Evolutionary conservation across 345 rosid genomes (phyloP), one percentile per base, ranked within the genome.

Genomic region (Citrus hindsii): DNA sequence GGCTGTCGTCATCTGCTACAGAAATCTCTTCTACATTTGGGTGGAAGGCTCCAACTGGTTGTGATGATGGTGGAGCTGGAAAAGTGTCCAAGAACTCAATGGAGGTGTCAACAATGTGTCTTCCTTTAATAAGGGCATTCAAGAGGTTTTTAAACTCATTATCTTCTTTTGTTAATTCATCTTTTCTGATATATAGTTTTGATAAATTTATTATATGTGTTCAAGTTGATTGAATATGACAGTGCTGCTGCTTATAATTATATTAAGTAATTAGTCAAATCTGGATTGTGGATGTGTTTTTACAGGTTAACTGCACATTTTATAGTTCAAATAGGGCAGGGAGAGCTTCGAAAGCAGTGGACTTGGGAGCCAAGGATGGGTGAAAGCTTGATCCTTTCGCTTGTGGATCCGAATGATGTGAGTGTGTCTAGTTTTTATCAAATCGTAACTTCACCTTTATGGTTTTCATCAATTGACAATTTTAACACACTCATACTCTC

Each of bases 11-110:
- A 38, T 86, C 85, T 73, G 92, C 92, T 48, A 69, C 84, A 55
- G 97, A 96, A 84, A 82, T 96, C 82, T 89, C 93, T 76, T 55
- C 83, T 77, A 78, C 98, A 21, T 91, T 96, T 87, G 98, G 89
- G 73, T 96, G 99, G 99, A 94, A 91, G 83, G 82, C 88, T 80
- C 97, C 98, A 74, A 88, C 94, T 35, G 99, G 99, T 56, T 90
- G 87, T 87, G 93, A 96, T 88, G 99, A 96, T 69, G 97, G 99
- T 61, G 98, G 89, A 22, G 91, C 82, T 82, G 91, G 90, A 71
- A 89, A 90, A 79, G 88, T 83, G 84, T 91, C 95, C 62, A 96
- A 89, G 84, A 96, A 96, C 81, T 89, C 99, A 2, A 83, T 96
- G 82, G 83, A 86, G 83, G 92, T 90, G 83, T 88, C 93, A 69